Conservation (phyloP, 805 yeast genomes). For the Blastobotrys chiropterorum region DNA sequence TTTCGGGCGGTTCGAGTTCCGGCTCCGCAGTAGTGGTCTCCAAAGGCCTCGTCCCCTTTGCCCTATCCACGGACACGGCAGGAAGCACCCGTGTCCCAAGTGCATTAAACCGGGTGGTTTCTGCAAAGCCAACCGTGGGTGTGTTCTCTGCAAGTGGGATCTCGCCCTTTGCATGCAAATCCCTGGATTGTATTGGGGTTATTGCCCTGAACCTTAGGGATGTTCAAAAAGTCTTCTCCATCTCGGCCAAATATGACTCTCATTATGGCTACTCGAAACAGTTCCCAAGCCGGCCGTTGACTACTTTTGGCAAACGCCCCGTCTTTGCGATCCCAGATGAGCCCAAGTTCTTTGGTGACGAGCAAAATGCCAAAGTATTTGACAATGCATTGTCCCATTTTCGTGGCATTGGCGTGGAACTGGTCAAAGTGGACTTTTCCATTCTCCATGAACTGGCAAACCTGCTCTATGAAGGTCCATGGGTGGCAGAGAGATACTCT, state of each 20-base stretch:
- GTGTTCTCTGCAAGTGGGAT: constrained; percentile 82
- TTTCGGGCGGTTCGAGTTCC: constrained; percentile 92
- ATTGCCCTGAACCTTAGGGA: constrained; percentile 73
- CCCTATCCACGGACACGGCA: constrained; percentile 96
- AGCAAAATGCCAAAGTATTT: constrained; percentile 66
- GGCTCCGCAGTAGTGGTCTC: constrained; percentile 94
- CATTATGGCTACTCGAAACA: constrained; percentile 76
- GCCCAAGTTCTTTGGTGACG: constrained; percentile 76
- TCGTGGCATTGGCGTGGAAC: constrained; percentile 48
- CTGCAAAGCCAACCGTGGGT: constrained; percentile 90
- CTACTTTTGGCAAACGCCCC: constrained; percentile 52
- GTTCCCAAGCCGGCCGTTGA: constrained; percentile 60
- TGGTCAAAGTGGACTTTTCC: constrained; percentile 62
- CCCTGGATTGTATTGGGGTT: constrained; percentile 86
- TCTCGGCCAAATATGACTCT: constrained; percentile 68
- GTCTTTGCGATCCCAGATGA: constrained; percentile 70
- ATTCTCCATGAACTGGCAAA: constrained; percentile 76
- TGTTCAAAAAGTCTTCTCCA: constrained; percentile 69
- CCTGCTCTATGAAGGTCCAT: constrained; percentile 93
- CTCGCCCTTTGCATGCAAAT: constrained; percentile 96
- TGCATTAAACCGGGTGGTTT: constrained; percentile 82
- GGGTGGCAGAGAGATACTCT: constrained; percentile 94
- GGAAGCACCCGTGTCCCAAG: constrained; percentile 99
- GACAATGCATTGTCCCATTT: constrained; percentile 52
- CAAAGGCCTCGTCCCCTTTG: constrained; percentile 79